Evolutionary conservation across 2,329 filamentous ascomycete genomes (phyloP).

Genomic region (Trichoderma arundinaceum): DNA sequence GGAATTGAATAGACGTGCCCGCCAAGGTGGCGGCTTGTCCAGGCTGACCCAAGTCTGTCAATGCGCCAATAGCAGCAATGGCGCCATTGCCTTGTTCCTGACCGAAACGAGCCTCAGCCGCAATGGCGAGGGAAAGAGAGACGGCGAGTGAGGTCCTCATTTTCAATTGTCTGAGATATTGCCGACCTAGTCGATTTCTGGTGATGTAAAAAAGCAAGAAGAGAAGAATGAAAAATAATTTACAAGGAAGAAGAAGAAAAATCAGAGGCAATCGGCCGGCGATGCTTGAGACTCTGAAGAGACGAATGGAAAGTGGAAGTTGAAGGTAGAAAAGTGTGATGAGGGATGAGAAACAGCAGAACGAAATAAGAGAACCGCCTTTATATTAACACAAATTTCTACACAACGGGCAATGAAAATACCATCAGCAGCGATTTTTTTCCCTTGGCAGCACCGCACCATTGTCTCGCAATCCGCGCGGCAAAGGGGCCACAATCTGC

Average conservation of each 20-base stretch:
- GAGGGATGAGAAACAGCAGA: neutral
- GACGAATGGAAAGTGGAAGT: neutral
- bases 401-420: neutral
- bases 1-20: constrained; percentile 8
- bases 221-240: neutral
- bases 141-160: constrained; percentile 4
- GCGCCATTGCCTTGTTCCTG: constrained; percentile 27
- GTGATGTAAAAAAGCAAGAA: neutral
- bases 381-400: neutral
- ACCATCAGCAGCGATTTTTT: neutral
- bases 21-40: constrained; percentile 13
- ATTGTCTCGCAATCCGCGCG: constrained; percentile 22
- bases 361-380: neutral
- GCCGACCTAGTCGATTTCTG: too few relatives aligned
- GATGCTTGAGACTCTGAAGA: constrained; percentile 21
- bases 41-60: constrained; percentile 13
- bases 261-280: constrained; percentile 18
- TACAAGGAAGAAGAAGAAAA: neutral
- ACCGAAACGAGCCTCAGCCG: constrained; percentile 20
- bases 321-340: constrained; percentile 8
- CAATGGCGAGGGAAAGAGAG: neutral
- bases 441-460: neutral
- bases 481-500: constrained; percentile 14
- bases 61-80: constrained; percentile 9
- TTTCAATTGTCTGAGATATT: neutral